phyloP scores from a whole-genome alignment of 2,329 filamentous ascomycete species.

The Sclerotinia borealis region DNA sequence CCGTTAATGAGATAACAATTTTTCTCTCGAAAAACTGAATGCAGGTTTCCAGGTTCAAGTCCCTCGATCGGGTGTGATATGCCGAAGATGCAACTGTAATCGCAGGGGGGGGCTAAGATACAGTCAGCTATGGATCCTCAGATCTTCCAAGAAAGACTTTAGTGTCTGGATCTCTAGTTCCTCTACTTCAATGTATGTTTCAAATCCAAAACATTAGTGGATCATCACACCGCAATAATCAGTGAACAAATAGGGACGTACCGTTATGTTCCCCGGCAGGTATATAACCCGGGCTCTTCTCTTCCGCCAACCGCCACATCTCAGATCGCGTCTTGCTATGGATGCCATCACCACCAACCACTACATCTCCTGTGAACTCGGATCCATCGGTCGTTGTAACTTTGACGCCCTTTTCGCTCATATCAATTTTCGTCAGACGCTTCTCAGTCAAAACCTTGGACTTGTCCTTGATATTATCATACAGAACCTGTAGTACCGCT shows the following conservation, averaged over 20 bases:
- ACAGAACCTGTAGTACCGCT: constrained; percentile 32
- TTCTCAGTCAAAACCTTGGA: constrained; percentile 13
- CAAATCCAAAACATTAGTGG: not conserved
- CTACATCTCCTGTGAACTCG: constrained; percentile 9
- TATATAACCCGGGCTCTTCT: constrained; percentile 15
- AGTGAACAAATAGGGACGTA: not conserved
- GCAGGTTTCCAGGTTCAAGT: constrained; percentile 11
- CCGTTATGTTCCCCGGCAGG: constrained; percentile 8
- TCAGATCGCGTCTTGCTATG: constrained; percentile 24
- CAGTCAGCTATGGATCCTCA: not conserved
- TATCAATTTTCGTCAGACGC: constrained; percentile 6
- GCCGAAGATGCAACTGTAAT: constrained; percentile 22
- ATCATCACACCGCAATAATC: not conserved
- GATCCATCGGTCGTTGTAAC: constrained; percentile 10
- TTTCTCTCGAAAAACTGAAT: constrained; percentile 13
- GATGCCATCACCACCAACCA: constrained; percentile 16
- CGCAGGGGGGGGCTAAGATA: not conserved
- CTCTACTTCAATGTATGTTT: not conserved
- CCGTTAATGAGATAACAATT: constrained; percentile 16
- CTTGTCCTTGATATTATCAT: constrained; percentile 19
- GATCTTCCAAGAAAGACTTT: too few species aligned
- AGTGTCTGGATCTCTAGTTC: not conserved
- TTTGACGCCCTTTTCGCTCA: constrained; percentile 4
- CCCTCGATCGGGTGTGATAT: constrained; percentile 14
- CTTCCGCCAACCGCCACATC: constrained; percentile 26